Evolutionary conservation across 129 eudicot genomes (phyloP).

Genomic region (Dittrichia graveolens): DNA sequence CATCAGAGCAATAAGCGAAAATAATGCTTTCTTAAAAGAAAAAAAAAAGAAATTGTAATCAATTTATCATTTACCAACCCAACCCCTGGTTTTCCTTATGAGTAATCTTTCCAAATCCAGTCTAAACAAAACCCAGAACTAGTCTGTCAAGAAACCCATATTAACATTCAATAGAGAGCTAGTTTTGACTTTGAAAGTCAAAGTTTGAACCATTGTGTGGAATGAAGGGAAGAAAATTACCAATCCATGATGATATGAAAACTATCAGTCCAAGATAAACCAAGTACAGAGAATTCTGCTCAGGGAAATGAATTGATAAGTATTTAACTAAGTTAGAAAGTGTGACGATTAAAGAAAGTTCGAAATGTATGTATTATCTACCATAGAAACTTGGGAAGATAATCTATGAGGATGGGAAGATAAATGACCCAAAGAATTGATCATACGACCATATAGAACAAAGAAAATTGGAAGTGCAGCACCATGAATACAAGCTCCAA

Average conservation of each 20-base stretch:
- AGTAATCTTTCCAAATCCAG: too few species aligned
- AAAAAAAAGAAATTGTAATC: too few species aligned
- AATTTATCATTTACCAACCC: too few species aligned
- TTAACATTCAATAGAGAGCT: neutral
- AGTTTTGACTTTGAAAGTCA: constrained; percentile 7
- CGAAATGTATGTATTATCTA: constrained; percentile 14
- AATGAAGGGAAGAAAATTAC: constrained; percentile 37
- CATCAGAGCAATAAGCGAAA: neutral
- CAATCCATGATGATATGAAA: constrained; percentile 81
- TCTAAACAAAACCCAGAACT: too few species aligned
- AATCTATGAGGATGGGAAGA: constrained; percentile 62
- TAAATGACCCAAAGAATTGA: constrained; percentile 69
- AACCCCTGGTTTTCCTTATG: too few species aligned
- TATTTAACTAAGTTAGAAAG: neutral
- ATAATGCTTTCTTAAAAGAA: too few species aligned
- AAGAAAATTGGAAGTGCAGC: constrained; percentile 83
- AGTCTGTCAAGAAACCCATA: constrained; percentile 5
- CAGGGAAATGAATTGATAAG: constrained; percentile 17
- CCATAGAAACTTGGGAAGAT: constrained; percentile 69
- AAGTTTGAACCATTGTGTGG: constrained; percentile 5
- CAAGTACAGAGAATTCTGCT: constrained; percentile 77
- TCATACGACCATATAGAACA: constrained; percentile 72
- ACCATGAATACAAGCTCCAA: constrained; percentile 81
- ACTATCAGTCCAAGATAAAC: constrained; percentile 76
- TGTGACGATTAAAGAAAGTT: neutral